These are phyloP conservation scores for Diversispora epigaea DNA, from an alignment of 192 early-diverging fungal species.

Conservation along the genomic window DNA sequence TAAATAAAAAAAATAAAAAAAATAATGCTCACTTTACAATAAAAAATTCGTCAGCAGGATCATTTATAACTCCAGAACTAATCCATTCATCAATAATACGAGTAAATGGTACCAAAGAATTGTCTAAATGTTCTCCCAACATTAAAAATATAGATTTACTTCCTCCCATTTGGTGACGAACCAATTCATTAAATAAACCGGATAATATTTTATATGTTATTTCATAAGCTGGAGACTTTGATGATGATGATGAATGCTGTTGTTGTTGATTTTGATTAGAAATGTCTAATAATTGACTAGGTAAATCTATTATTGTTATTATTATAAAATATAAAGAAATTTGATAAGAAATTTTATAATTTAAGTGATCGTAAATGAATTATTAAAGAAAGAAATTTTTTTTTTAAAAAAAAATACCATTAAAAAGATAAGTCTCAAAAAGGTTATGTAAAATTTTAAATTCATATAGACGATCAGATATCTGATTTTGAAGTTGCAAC, in stretches of 20 bases:
- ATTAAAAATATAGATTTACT: slow-evolving; percentile 14
- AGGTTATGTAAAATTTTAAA: slow-evolving; percentile 23
- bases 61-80: slow-evolving; percentile 36
- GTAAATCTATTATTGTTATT: background rate
- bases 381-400: background rate
- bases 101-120: slow-evolving; percentile 32
- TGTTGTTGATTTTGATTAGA: background rate
- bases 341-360: too few relatives aligned
- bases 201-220: slow-evolving; percentile 13
- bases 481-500: slow-evolving; percentile 27
- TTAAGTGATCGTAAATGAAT: background rate
- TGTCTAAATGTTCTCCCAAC: slow-evolving; percentile 26
- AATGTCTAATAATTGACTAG: slow-evolving; percentile 2
- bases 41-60: slow-evolving; percentile 40
- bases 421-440: slow-evolving; percentile 16
- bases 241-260: background rate
- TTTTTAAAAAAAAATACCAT: slow-evolving; percentile 16
- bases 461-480: slow-evolving; percentile 10
- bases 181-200: slow-evolving; percentile 7
- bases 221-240: background rate
- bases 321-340: too few relatives aligned
- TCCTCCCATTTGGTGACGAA: slow-evolving; percentile 16
- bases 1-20: background rate
- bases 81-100: slow-evolving; percentile 47
- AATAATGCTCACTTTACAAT: slow-evolving; percentile 26